Evolutionary conservation across 371 early-diverging fungal genomes (phyloP).

Genomic region (Fennellomyces sp.): DNA sequence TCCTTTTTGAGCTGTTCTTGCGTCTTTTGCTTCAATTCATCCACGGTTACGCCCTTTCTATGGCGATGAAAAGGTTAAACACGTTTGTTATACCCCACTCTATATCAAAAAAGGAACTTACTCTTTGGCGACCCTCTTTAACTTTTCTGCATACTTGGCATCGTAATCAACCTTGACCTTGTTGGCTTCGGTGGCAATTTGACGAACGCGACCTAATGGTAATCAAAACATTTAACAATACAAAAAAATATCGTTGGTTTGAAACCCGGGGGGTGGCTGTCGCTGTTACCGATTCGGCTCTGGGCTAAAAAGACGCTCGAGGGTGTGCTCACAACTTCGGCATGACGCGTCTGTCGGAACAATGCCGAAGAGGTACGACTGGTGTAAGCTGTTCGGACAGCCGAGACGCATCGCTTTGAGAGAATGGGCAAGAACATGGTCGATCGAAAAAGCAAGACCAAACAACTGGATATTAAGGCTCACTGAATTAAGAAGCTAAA

Average conservation of each 20-base stretch:
- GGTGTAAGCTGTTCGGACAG: neutral
- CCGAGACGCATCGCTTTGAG: conserved; percentile 9
- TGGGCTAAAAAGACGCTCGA: conserved; percentile 6
- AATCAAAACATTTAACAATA: too few relatives aligned
- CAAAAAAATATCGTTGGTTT: neutral
- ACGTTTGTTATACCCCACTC: neutral
- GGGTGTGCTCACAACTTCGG: conserved; percentile 9
- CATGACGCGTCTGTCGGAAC: conserved; percentile 10
- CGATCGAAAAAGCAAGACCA: neutral
- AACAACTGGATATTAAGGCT: too few relatives aligned
- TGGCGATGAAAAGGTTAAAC: conserved; percentile 4
- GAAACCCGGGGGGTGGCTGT: neutral
- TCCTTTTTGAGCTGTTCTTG: conserved; percentile 32
- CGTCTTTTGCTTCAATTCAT: conserved; percentile 53
- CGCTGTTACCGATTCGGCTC: conserved; percentile 2
- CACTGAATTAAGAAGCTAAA: too few relatives aligned
- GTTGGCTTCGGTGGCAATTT: conserved; percentile 18
- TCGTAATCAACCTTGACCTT: conserved; percentile 52
- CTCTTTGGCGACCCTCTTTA: conserved; percentile 66
- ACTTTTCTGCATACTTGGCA: conserved; percentile 74
- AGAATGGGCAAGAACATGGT: conserved; percentile 10
- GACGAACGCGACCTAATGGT: conserved; percentile 9
- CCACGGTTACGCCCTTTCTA: conserved; percentile 46
- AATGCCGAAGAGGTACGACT: neutral
- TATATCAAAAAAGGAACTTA: conserved; percentile 23